These are phyloP conservation scores for Metschnikowia matae DNA, from an alignment of 805 yeast genomes.

Conservation along the genomic window DNA sequence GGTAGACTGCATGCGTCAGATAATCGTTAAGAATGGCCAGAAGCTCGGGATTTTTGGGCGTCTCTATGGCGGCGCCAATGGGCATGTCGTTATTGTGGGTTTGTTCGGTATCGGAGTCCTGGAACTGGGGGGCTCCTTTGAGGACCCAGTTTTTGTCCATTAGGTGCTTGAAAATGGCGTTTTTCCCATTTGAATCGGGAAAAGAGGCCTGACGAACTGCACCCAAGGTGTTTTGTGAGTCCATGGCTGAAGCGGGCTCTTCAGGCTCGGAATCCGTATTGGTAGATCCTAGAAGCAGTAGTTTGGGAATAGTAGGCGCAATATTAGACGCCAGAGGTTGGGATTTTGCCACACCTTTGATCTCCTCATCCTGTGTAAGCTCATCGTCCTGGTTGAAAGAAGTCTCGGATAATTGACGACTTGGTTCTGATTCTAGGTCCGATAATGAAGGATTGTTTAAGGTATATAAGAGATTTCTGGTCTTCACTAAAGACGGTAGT, in stretches of 20 bases:
- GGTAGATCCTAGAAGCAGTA: not conserved
- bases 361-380: not conserved
- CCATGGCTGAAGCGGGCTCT: not conserved
- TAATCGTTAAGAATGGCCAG: conserved; percentile 23
- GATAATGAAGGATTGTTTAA: conserved; percentile 36
- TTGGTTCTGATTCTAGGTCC: conserved; percentile 27
- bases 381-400: conserved; percentile 15
- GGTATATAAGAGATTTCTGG: conserved; percentile 31
- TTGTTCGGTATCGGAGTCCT: conserved; percentile 1
- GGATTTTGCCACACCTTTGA: not conserved
- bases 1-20: conserved; percentile 46
- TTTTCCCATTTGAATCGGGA: not conserved
- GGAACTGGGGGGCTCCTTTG: not conserved
- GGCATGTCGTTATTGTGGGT: not conserved
- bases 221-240: not conserved
- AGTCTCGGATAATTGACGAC: conserved; percentile 10
- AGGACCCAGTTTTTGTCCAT: not conserved
- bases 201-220: not conserved
- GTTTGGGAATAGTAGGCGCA: not conserved
- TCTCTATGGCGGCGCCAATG: conserved; percentile 1
- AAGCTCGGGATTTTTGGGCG: conserved; percentile 2
- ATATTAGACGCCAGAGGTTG: not conserved
- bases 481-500: conserved; percentile 9
- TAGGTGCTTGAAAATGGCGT: not conserved
- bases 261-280: not conserved